Evolutionary conservation across 345 rosid species (phyloP).

Genomic region (Punica granatum): DNA sequence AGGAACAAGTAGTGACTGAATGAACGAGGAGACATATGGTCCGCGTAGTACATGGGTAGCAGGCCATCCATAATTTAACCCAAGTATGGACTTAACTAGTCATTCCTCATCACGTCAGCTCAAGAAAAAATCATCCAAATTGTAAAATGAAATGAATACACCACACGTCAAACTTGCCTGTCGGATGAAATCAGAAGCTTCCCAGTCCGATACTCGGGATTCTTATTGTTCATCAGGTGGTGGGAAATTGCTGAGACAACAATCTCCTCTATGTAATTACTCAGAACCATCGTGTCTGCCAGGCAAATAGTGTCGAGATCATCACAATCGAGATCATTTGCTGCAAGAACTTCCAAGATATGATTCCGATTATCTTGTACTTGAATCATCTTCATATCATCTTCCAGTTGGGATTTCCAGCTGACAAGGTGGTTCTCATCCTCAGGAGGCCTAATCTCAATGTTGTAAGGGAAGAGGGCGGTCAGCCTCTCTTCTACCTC

Average conservation of each 20-base stretch:
- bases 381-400: constrained; percentile 93
- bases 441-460: constrained; percentile 81
- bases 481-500: constrained; percentile 62
- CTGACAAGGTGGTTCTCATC: constrained; percentile 73
- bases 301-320: constrained; percentile 65
- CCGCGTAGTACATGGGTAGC: no score
- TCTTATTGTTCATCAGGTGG: constrained; percentile 77
- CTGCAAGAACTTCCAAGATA: constrained; percentile 79
- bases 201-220: constrained; percentile 76
- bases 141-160: background rate
- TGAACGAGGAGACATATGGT: no score
- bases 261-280: constrained; percentile 84
- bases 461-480: constrained; percentile 72
- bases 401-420: constrained; percentile 88
- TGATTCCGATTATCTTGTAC: constrained; percentile 87
- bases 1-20: no score
- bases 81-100: no score
- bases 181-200: constrained; percentile 71
- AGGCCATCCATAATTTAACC: no score
- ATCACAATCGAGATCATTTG: constrained; percentile 83
- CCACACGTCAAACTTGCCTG: constrained; percentile 35
- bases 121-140: background rate
- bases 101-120: no score
- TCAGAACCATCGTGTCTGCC: constrained; percentile 59
- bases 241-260: constrained; percentile 83